phyloP scores from a whole-genome alignment of 176 grass and related monocot species.

The Musa itinerans region DNA sequence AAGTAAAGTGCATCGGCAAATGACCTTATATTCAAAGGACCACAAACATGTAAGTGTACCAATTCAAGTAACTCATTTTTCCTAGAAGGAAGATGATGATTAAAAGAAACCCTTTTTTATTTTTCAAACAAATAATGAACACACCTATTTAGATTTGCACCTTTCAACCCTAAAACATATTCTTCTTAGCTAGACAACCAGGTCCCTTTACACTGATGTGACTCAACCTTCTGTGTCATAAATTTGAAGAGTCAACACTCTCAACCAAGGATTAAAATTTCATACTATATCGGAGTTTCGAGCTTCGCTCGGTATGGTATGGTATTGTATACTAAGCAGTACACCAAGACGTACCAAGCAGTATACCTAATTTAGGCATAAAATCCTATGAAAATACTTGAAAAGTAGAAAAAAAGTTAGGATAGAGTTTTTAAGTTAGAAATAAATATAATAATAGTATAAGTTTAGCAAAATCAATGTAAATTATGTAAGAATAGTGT shows the following conservation, averaged over 20 bases:
- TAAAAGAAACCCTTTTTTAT: neutral
- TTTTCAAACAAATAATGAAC: neutral
- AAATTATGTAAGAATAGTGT: too few relatives aligned
- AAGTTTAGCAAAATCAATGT: too few relatives aligned
- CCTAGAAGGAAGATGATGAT: neutral
- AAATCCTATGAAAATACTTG: too few relatives aligned
- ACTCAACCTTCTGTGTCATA: neutral
- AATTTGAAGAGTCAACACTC: too few relatives aligned
- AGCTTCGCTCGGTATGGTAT: too few relatives aligned
- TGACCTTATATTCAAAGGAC: neutral
- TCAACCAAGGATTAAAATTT: too few relatives aligned
- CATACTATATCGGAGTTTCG: rapidly evolving
- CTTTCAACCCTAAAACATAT: neutral
- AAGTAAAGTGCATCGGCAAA: neutral
- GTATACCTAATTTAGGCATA: too few relatives aligned
- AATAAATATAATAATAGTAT: too few relatives aligned
- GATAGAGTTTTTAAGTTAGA: too few relatives aligned
- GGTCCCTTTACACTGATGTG: neutral
- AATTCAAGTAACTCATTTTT: neutral
- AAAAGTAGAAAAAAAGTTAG: too few relatives aligned
- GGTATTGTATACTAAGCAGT: too few relatives aligned
- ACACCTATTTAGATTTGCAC: neutral
- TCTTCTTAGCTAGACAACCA: neutral
- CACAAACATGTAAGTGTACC: neutral
- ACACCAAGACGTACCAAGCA: rapidly evolving